Base-by-base conservation (phyloP, 768 basidiomycete species). In the Serendipita sp. region DNA sequence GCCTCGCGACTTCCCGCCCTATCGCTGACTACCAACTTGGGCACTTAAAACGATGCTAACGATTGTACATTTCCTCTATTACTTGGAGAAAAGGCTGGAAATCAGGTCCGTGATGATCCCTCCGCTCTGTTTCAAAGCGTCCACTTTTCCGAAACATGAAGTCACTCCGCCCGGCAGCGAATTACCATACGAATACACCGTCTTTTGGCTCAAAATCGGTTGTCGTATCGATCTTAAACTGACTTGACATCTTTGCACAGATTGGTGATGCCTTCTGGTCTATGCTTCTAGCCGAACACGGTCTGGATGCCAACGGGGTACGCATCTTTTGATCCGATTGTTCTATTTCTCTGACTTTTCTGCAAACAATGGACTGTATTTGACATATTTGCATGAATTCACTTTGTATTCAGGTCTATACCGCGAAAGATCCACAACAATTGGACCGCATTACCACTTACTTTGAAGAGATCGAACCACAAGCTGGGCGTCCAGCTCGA, bases 221-320 rank as follows among this genome's bases (percentile, higher is more conserved):
- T 14, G 14, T 14, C 61, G 13, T 62, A 60, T 24, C 26, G 62
- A 28, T 17, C 62, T 24, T 4, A 51, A 20, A 51, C 22, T n/a
- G n/a, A 50, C 28, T 24, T n/a, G n/a, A n/a, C 48, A 62, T 41
- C 62, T 58, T 20, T 63, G 70, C 74, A 65, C 75, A 77, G 70
- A 75, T 78, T 70, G 94, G 95, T 72, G 98, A 98, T 75, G 95
- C 96, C 72, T 99, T 93, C 78, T 96, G 95, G 93, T 78, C 85
- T 64, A 84, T 86, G 80, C 81, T 95, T 63, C 78, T 96, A 24
- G 81, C 82, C 16, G 90, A 93, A 74, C 91, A 93, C 71, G 91
- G 90, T 0, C 77, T 91, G 77, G 80, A 90, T 87, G 22, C 63
- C 14, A 67, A 66, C 28, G 50, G 42, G 67, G 58, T 31, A 62